Evolutionary conservation across 1,284 basidiomycete species (phyloP).

Genomic region (Mycosarcoma mackinlayi): DNA sequence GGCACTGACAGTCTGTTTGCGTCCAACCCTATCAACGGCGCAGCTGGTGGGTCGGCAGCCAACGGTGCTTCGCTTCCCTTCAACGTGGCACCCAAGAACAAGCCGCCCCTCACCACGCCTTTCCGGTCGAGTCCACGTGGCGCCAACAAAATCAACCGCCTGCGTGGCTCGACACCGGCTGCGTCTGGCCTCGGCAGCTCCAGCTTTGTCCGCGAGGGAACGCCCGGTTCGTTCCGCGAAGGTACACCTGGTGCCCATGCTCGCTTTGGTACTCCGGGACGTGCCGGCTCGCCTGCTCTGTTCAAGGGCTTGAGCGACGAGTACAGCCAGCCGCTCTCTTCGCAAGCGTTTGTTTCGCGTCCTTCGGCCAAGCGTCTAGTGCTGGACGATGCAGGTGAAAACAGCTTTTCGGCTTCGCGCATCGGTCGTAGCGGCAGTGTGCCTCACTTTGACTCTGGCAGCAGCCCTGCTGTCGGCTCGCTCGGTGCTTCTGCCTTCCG

Average conservation of each 20-base stretch:
- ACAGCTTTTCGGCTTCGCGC: constrained; percentile 42
- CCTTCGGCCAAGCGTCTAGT: constrained; percentile 95
- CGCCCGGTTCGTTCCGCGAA: constrained; percentile 60
- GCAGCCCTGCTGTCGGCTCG: constrained; percentile 40
- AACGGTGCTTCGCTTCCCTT: constrained; percentile 62
- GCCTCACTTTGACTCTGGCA: constrained; percentile 37
- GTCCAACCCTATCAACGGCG: constrained; percentile 39
- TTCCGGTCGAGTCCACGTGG: constrained; percentile 68
- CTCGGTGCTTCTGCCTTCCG: constrained; percentile 42
- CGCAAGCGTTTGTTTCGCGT: constrained; percentile 76
- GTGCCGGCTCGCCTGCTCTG: constrained; percentile 63
- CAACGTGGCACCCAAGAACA: constrained; percentile 69
- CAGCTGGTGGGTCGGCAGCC: constrained; percentile 50
- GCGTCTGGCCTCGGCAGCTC: constrained; percentile 45
- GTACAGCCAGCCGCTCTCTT: constrained; percentile 53
- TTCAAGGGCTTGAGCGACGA: constrained; percentile 74
- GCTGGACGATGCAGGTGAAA: constrained; percentile 72
- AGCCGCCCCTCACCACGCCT: constrained; percentile 71
- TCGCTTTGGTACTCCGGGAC: constrained; percentile 40
- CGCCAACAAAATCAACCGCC: constrained; percentile 62
- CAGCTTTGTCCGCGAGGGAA: constrained; percentile 50
- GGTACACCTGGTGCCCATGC: constrained; percentile 55
- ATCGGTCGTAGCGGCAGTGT: constrained; percentile 48
- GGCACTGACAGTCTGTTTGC: constrained; percentile 77
- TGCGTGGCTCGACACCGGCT: constrained; percentile 63